Evolutionary conservation across 2,329 filamentous ascomycete species (phyloP).

Genomic region (Cladosporium sp.): DNA sequence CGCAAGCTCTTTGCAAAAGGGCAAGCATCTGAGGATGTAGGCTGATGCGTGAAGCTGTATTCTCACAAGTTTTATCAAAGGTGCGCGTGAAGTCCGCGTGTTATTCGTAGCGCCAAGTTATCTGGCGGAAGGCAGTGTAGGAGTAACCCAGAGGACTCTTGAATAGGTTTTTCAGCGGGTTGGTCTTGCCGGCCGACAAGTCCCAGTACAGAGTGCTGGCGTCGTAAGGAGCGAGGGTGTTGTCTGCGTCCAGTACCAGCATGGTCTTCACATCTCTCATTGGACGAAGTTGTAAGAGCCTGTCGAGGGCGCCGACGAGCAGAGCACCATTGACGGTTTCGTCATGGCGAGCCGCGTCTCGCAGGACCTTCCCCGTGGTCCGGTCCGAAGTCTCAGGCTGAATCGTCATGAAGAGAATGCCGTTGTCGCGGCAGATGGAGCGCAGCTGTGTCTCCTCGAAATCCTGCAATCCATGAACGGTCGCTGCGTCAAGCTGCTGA

Average conservation of each 20-base stretch:
- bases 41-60: conserved; percentile 43
- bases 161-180: conserved; percentile 56
- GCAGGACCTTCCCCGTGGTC: too few relatives aligned
- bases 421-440: conserved; percentile 45
- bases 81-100: conserved; percentile 27
- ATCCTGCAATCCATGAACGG: conserved; percentile 52
- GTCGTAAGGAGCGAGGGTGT: conserved; percentile 54
- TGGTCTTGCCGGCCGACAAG: conserved; percentile 50
- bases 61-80: conserved; percentile 50
- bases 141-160: conserved; percentile 50
- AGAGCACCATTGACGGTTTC: conserved; percentile 42
- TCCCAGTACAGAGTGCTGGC: conserved; percentile 56
- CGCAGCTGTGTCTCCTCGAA: conserved; percentile 48
- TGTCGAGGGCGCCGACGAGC: conserved; percentile 24
- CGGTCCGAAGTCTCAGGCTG: too few relatives aligned
- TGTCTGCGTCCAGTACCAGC: conserved; percentile 61
- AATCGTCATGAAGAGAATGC: conserved; percentile 50
- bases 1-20: conserved; percentile 47
- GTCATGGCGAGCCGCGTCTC: conserved; percentile 29
- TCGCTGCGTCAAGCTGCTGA: conserved; percentile 33
- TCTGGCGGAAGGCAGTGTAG: conserved; percentile 57
- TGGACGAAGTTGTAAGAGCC: conserved; percentile 36
- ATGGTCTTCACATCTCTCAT: conserved; percentile 44
- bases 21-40: conserved; percentile 52
- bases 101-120: conserved; percentile 55